Evolutionary conservation across 495 filamentous ascomycete genomes (phyloP).

Genomic region (Hypomontagnella submonticulosa): DNA sequence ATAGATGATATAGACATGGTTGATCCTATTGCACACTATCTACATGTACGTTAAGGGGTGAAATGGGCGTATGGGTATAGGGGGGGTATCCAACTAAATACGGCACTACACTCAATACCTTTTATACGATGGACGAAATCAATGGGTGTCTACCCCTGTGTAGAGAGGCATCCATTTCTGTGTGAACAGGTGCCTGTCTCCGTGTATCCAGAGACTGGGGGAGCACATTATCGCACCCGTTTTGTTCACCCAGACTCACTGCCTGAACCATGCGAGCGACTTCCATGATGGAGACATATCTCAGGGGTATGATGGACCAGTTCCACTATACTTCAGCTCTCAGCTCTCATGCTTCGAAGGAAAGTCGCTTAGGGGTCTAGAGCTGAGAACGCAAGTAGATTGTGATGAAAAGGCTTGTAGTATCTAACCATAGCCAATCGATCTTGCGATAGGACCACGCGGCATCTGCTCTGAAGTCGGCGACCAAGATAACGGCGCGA

Average conservation of each 20-base stretch:
- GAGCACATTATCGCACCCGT: background rate
- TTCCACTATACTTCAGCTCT: constrained; percentile 3
- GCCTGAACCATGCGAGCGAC: background rate
- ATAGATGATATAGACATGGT: constrained; percentile 23
- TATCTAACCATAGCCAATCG: constrained; percentile 17
- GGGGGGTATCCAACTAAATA: no score
- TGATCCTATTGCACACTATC: constrained; percentile 3
- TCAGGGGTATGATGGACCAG: constrained; percentile 1
- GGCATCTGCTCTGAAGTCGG: constrained; percentile 7
- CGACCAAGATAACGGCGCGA: background rate
- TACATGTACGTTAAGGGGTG: background rate
- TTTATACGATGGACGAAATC: constrained; percentile 7
- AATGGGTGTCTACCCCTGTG: background rate
- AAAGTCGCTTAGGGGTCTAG: background rate
- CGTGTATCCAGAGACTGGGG: background rate
- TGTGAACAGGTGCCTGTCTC: background rate
- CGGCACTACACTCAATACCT: background rate
- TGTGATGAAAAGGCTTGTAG: background rate
- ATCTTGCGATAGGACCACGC: constrained; percentile 7
- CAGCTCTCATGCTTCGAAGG: background rate
- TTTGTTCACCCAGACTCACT: background rate
- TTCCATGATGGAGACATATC: constrained; percentile 1
- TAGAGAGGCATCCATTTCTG: background rate
- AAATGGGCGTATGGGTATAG: background rate
- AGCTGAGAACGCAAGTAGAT: constrained; percentile 12